Evolutionary conservation across 306 rosid species (phyloP), one percentile per base, ranked within the genome.

Genomic region (Citrullus mucosospermus): DNA sequence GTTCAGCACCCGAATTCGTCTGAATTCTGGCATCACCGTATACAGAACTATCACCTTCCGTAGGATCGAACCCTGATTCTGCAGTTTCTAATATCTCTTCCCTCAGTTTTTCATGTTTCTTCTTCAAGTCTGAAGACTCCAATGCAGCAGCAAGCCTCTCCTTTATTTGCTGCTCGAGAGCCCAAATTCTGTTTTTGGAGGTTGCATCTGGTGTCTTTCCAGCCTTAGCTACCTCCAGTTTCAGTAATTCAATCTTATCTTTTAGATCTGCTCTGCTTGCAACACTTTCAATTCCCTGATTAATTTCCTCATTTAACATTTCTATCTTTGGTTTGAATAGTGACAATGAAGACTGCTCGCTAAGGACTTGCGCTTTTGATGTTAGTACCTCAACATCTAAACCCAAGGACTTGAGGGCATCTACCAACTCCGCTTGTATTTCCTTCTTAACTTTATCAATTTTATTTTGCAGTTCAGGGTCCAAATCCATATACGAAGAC

Each of bases 131-230:
- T 39, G 93, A 87, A 4, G 93, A 80, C 38, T 78, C 92, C 82
- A 92, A 22, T 14, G 91, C 91, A 76, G 90, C 88, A 8, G 36
- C 86, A 78, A 91, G 82, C 86, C 85, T 81, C 84, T 78, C 83
- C 82, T 87, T 91, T 83, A 95, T 87, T 82, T 86, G 87, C 78
- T 87, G 87, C 86, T 78, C 83, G 88, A 95, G 85, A 83, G 89
- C 86, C 48, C 44, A 75, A 82, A 95, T 89, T 86, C 86, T 92
- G 59, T 80, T 89, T 83, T 83, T 84, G 17, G 96, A 84, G 56
- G 83, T 90, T 25, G 54, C 9, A 87, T 86, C 88, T 13, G 93
- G 95, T 11, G 83, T 81, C 73, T 79, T 85, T 60, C 88, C 90
- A 74, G 92, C 92, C 90, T 85, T 89, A 14, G 88, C 91, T 17